A percentile compares a stretch with the other conserved stretches of the same genome.
phyloP scores from a whole-genome alignment of 306 rosid species.

The Ormosia semicastrata region DNA sequence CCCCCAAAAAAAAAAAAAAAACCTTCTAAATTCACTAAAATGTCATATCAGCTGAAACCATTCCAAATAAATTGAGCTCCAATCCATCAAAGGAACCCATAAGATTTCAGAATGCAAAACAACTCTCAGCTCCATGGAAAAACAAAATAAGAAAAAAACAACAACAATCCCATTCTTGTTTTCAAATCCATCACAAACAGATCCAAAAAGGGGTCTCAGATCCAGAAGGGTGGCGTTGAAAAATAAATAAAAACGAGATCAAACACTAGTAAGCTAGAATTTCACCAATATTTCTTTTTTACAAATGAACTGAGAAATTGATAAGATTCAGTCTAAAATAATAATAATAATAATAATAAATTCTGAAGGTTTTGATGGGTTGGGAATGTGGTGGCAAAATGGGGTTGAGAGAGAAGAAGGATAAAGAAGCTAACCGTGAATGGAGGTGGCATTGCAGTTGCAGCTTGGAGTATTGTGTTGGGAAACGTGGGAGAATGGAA shows the following conservation, averaged over 20 bases:
- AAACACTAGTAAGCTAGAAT: neutral
- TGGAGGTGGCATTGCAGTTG: neutral
- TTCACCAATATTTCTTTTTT: neutral
- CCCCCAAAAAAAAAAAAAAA: neutral
- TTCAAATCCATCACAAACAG: slow-evolving; percentile 11
- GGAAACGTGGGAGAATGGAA: neutral
- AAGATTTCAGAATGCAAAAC: slow-evolving; percentile 7
- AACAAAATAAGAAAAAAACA: neutral
- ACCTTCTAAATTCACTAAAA: neutral
- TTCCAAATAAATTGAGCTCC: neutral
- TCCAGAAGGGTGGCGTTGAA: slow-evolving; percentile 24
- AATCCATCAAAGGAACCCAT: neutral
- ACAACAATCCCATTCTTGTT: neutral
- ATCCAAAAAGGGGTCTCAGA: slow-evolving; percentile 26
- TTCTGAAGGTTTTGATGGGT: neutral
- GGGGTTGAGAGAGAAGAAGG: neutral
- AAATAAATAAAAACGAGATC: slow-evolving; percentile 1
- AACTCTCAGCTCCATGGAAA: neutral
- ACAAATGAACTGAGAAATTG: neutral
- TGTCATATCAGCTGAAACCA: slow-evolving; percentile 13
- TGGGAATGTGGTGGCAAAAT: neutral
- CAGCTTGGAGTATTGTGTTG: neutral
- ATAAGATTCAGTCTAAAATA: slow-evolving; percentile 11
- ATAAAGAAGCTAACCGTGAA: slow-evolving; percentile 28
- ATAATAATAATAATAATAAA: neutral